Evolutionary conservation across 192 early-diverging fungal genomes (phyloP).

Genomic region (Gaertneriomyces semiglobifer): DNA sequence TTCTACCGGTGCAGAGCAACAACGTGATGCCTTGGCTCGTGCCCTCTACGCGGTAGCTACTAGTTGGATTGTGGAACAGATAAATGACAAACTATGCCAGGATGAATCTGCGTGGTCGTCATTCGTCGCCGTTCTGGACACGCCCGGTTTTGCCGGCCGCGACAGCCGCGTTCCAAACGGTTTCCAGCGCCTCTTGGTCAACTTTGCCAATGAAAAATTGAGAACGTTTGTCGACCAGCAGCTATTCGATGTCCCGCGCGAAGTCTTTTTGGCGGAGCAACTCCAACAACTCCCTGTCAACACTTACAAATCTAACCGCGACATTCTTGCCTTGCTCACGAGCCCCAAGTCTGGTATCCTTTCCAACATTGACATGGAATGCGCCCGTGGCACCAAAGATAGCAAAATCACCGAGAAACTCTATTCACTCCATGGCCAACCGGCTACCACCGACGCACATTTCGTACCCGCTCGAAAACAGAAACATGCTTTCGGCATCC

Average conservation of each 20-base stretch:
- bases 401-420: slow-evolving; percentile 31
- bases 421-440: slow-evolving; percentile 21
- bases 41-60: slow-evolving; percentile 76
- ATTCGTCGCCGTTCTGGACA: slow-evolving; percentile 83
- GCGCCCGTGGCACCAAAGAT: slow-evolving; percentile 34
- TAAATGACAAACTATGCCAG: slow-evolving; percentile 80
- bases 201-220: slow-evolving; percentile 52
- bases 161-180: slow-evolving; percentile 32
- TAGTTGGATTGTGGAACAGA: slow-evolving; percentile 79
- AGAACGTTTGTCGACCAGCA: slow-evolving; percentile 29
- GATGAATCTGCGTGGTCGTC: slow-evolving; percentile 63
- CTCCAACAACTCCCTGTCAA: slow-evolving; percentile 45
- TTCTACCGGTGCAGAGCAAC: slow-evolving; percentile 64
- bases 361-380: slow-evolving; percentile 37
- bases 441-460: slow-evolving; percentile 38
- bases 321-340: slow-evolving; percentile 22
- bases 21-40: slow-evolving; percentile 78
- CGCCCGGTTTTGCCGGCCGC: slow-evolving; percentile 46
- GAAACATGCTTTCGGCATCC: slow-evolving; percentile 61
- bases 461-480: slow-evolving; percentile 34
- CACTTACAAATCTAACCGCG: slow-evolving; percentile 46
- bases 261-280: slow-evolving; percentile 35
- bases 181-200: slow-evolving; percentile 50
- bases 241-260: slow-evolving; percentile 36
- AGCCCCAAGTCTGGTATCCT: slow-evolving; percentile 34